Conservation (phyloP, 768 basidiomycete genomes). For the Boletellus ananiceps region DNA sequence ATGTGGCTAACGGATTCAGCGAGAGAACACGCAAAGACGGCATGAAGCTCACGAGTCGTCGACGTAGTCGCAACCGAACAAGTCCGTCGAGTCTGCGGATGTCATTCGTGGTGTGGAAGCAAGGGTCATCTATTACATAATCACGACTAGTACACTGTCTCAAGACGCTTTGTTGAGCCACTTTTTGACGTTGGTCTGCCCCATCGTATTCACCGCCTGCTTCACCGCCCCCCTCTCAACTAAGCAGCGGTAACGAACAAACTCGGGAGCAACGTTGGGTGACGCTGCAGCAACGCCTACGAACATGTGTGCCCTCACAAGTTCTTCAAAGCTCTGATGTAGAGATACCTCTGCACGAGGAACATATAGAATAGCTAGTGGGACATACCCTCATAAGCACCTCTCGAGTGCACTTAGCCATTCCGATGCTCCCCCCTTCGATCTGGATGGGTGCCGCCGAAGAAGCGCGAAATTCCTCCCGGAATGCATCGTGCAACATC, state of each 20-base stretch:
- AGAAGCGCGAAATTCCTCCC: slow-evolving; percentile 67
- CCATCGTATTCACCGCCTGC: slow-evolving; percentile 57
- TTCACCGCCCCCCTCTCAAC: slow-evolving; percentile 64
- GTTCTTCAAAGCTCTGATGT: slow-evolving; percentile 69
- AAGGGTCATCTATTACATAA: slow-evolving; percentile 22
- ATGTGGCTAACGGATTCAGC: slow-evolving; percentile 47
- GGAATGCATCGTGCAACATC: slow-evolving; percentile 79
- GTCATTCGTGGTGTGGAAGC: slow-evolving; percentile 11
- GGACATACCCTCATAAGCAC: slow-evolving; percentile 62
- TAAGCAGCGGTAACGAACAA: slow-evolving; percentile 67
- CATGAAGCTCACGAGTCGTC: slow-evolving; percentile 59
- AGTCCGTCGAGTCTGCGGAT: slow-evolving; percentile 7
- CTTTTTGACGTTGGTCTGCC: slow-evolving; percentile 69
- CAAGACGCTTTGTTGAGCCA: slow-evolving; percentile 60
- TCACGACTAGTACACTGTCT: slow-evolving; percentile 4
- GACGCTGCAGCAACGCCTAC: slow-evolving; percentile 45
- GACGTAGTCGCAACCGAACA: slow-evolving; percentile 54
- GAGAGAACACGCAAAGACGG: background rate
- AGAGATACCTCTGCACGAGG: slow-evolving; percentile 1
- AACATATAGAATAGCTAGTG: background rate
- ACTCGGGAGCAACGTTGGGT: slow-evolving; percentile 55
- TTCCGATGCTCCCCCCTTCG: slow-evolving; percentile 70
- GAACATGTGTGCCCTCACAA: slow-evolving; percentile 57
- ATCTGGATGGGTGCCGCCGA: slow-evolving; percentile 70
- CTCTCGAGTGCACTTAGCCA: slow-evolving; percentile 60